Evolutionary conservation across 176 grass and related monocot species (phyloP).

Genomic region (Aegilops speltoides): DNA sequence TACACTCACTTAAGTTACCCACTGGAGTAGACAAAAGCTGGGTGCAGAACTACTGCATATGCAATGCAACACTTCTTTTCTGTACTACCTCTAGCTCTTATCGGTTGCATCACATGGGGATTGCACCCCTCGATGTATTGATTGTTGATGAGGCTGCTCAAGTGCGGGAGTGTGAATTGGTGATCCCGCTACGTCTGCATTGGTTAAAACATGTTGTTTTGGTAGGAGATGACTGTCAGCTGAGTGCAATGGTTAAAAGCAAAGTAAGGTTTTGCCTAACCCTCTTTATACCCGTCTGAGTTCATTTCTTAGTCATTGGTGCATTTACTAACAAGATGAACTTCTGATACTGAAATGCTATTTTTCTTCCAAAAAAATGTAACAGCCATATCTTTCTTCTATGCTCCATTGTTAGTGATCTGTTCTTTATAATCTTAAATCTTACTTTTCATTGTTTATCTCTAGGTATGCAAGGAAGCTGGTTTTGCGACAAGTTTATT

Average conservation of each 20-base stretch:
- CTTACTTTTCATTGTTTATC: not conserved
- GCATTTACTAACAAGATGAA: not conserved
- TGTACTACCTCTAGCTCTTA: slow-evolving; percentile 71
- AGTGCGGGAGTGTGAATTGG: slow-evolving; percentile 68
- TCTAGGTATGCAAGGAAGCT: slow-evolving; percentile 63
- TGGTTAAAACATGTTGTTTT: slow-evolving; percentile 64
- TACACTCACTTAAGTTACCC: slow-evolving; percentile 30
- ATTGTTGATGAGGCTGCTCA: slow-evolving; percentile 84
- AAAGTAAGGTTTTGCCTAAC: slow-evolving; percentile 37
- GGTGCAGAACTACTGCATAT: slow-evolving; percentile 51
- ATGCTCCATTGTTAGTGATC: not conserved
- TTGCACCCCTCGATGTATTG: slow-evolving; percentile 49
- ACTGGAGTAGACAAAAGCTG: slow-evolving; percentile 3
- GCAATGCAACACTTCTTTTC: slow-evolving; percentile 67
- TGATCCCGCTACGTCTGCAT: slow-evolving; percentile 60
- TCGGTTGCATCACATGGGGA: slow-evolving; percentile 43
- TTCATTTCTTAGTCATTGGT: not conserved
- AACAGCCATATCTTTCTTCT: not conserved
- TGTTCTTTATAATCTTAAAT: not conserved
- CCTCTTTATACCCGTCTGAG: not conserved
- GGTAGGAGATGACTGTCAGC: slow-evolving; percentile 74
- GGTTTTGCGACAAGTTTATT: slow-evolving; percentile 72
- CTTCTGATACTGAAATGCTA: not conserved
- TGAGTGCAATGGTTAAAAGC: slow-evolving; percentile 68
- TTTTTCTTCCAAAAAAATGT: not conserved